Conservation (phyloP, 306 rosid genomes). For the Castanea mollissima region DNA sequence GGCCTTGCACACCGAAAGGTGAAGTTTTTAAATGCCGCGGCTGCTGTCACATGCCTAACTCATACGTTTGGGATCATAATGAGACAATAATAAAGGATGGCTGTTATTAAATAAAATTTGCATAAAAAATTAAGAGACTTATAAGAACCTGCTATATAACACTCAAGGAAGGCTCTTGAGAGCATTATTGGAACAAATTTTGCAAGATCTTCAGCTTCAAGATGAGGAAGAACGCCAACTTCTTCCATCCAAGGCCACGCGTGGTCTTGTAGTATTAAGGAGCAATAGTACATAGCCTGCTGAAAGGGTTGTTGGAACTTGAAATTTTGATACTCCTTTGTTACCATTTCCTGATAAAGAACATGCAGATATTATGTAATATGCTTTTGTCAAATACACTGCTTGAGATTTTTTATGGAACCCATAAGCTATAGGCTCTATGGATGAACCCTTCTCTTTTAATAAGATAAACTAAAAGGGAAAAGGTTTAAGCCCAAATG, state of each 20-base stretch:
- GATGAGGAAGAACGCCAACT: constrained; percentile 67
- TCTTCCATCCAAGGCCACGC: constrained; percentile 79
- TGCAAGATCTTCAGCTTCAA: constrained; percentile 76
- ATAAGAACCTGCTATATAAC: constrained; percentile 66
- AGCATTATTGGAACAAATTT: constrained; percentile 81
- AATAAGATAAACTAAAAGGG: not conserved
- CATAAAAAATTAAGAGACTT: constrained; percentile 1
- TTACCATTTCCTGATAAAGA: constrained; percentile 70
- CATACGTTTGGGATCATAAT: too few species aligned
- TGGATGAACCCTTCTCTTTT: not conserved
- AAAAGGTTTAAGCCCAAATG: not conserved
- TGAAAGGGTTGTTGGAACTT: constrained; percentile 91
- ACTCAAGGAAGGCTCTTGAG: constrained; percentile 80
- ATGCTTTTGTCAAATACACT: not conserved
- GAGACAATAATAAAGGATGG: constrained; percentile 3
- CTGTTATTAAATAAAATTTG: constrained; percentile 6
- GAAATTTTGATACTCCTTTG: constrained; percentile 71
- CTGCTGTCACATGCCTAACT: too few species aligned
- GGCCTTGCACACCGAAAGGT: too few species aligned
- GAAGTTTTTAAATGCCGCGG: too few species aligned
- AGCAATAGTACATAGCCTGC: constrained; percentile 82
- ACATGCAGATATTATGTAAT: not conserved
- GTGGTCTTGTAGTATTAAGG: constrained; percentile 69
- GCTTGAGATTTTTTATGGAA: not conserved
- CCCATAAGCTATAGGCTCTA: not conserved